phyloP scores from a whole-genome alignment of 495 filamentous ascomycete genomes.

The Podospora bellae-mahoneyi region DNA sequence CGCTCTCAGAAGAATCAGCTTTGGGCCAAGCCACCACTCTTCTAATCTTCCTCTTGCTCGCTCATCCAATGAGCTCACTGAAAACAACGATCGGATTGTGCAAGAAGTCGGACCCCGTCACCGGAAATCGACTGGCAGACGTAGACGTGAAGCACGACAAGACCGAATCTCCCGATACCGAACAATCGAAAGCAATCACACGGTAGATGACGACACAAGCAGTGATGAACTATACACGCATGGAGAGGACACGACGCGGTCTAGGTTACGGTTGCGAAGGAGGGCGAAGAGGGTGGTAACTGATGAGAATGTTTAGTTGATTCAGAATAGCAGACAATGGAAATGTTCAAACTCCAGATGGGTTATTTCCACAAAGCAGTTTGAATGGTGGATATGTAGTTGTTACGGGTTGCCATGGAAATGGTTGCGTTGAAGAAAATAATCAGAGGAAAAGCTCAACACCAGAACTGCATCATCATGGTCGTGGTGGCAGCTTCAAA shows the following conservation, averaged over 20 bases:
- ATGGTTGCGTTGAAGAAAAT: not conserved
- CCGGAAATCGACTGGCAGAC: not conserved
- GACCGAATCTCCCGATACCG: not conserved
- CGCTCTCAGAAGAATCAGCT: not conserved
- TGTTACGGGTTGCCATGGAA: not conserved
- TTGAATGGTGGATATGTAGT: not conserved
- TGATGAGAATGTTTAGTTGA: slow-evolving; percentile 9
- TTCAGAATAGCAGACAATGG: not conserved
- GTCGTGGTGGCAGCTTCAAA: not conserved
- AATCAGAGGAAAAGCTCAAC: not conserved
- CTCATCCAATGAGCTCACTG: not conserved
- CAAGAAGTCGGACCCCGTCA: not conserved
- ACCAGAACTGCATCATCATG: not conserved
- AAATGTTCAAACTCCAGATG: not conserved
- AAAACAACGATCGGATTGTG: not conserved
- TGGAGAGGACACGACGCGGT: not conserved
- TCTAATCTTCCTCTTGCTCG: not conserved
- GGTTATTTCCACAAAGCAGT: not conserved
- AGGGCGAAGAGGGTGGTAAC: slow-evolving; percentile 1
- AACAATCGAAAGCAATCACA: not conserved
- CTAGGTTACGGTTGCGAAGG: not conserved
- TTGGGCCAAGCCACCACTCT: not conserved
- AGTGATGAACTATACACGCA: slow-evolving; percentile 2
- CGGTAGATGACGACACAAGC: not conserved
- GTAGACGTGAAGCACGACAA: not conserved